Percentiles rank a stretch among this genome's conserved stretches.
Conservation (phyloP, 108 stramenopile genomes). For the Skeletonema costatum region DNA sequence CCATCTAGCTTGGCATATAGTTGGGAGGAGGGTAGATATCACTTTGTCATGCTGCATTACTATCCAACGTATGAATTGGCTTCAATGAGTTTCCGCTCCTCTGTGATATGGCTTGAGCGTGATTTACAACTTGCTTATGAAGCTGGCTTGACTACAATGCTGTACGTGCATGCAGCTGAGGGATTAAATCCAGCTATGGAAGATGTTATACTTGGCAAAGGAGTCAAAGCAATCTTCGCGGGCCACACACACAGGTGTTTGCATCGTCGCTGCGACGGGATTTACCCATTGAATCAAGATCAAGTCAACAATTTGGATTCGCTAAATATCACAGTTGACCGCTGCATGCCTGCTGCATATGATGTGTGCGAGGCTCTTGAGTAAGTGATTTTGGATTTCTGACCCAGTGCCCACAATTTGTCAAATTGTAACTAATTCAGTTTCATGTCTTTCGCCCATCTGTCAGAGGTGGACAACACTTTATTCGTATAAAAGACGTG, state of each 20-base stretch:
- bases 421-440: neutral
- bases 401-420: neutral
- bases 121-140: slow-evolving; percentile 43
- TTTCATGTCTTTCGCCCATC: neutral
- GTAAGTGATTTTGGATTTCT: neutral
- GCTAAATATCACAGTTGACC: slow-evolving; percentile 13
- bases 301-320: slow-evolving; percentile 29
- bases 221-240: slow-evolving; percentile 44
- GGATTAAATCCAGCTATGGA: slow-evolving; percentile 47
- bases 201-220: slow-evolving; percentile 39
- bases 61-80: slow-evolving; percentile 53
- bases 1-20: slow-evolving; percentile 45
- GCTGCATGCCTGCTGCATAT: slow-evolving; percentile 45
- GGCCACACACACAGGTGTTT: slow-evolving; percentile 51
- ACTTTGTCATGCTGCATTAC: slow-evolving; percentile 52
- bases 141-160: slow-evolving; percentile 28
- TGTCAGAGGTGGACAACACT: slow-evolving; percentile 27
- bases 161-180: slow-evolving; percentile 46
- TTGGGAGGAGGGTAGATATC: slow-evolving; percentile 52
- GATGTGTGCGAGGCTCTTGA: slow-evolving; percentile 36
- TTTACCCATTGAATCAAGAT: slow-evolving; percentile 39
- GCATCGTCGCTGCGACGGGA: slow-evolving; percentile 34
- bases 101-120: slow-evolving; percentile 43
- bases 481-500: slow-evolving; percentile 30
- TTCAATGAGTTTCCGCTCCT: slow-evolving; percentile 31